Base-by-base conservation (phyloP, 2,329 filamentous ascomycete genomes). In the Ceratocystis ficicola region DNA sequence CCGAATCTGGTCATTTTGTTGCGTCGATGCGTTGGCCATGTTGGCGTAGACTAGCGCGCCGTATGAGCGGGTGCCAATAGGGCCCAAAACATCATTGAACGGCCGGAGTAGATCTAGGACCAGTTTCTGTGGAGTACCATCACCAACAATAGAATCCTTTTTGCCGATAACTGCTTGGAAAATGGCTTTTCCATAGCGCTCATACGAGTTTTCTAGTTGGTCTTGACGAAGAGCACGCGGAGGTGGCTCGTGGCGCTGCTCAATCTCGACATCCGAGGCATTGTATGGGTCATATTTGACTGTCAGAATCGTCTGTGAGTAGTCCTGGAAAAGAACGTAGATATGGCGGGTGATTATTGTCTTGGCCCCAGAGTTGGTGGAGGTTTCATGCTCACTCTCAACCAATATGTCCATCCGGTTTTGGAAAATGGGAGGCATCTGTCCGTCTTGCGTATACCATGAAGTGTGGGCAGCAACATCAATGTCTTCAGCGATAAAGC, bases 31-130 rank as follows among this genome's bases (percentile, higher is more conserved):
- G 73, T 99, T 99, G 72, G 90, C 94, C 67, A 97, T 83, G 73
- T 99, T 99, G 69, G 89, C 85, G 75, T 99, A 99, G 15, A 99
- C 90, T 28, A 95, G 80, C 3, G 93, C 91, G 68, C 94, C 94
- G 73, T 93, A 99, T 2, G 90, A 84, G 62, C 93, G 88, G 10
- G 85, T 90, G n/a, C 93, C 93, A 5, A 97, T 85, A 0, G 94
- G 93, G 2, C 82, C 79, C 3, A 99, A 82, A 0, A 89, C 91
- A 67, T 89, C 85, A 17, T 81, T 78, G 70, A 91, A 81, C 0
- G 88, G 86, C 46, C 82, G 82, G 63, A 99, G 81, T 5, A 97
- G 83, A 71, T 96, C 87, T 62, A 85, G 77, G n/a, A 96, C 77
- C 4, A 99, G 81, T 0, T 82, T 84, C 63, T 88, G 83, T 0